Conservation (phyloP, 108 stramenopile species). For the Cyclotella cryptica region DNA sequence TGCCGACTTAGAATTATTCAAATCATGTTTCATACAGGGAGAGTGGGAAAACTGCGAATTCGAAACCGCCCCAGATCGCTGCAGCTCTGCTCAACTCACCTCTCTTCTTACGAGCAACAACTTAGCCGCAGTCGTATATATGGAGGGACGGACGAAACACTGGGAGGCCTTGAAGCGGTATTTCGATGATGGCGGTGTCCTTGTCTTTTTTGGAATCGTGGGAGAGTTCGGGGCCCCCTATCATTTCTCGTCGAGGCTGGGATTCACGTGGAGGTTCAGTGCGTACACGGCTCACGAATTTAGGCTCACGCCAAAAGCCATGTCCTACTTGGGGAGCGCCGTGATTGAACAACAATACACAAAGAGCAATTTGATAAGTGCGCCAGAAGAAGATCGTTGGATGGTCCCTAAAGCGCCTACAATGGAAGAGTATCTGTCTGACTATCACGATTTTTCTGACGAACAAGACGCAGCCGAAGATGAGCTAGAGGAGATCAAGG, state of each 20-base stretch:
- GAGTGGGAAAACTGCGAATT: background rate
- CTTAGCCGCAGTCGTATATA: background rate
- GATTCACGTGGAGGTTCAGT: conserved; percentile 17
- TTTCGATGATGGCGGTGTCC: conserved; percentile 10
- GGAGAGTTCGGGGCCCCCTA: conserved; percentile 14
- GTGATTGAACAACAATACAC: conserved; percentile 25
- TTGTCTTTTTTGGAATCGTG: conserved; percentile 25
- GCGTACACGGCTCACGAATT: conserved; percentile 17
- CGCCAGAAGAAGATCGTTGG: conserved; percentile 20
- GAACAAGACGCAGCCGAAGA: conserved; percentile 11
- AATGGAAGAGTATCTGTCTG: conserved; percentile 24
- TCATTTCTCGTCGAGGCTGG: conserved; percentile 4
- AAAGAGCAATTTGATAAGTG: conserved; percentile 23
- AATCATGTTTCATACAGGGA: background rate
- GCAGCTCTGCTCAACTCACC: background rate
- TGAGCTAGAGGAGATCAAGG: background rate
- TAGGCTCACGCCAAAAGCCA: conserved; percentile 9
- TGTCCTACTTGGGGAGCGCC: conserved; percentile 3
- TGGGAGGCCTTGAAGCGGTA: conserved; percentile 23
- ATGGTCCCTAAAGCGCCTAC: conserved; percentile 9
- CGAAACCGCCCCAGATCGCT: background rate
- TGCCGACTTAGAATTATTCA: conserved; percentile 5
- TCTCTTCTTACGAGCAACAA: background rate
- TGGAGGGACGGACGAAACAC: background rate
- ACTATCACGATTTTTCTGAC: background rate